These are phyloP conservation scores for Termitomyces titanicus DNA, from an alignment of 768 basidiomycete species.

Conservation along the genomic window DNA sequence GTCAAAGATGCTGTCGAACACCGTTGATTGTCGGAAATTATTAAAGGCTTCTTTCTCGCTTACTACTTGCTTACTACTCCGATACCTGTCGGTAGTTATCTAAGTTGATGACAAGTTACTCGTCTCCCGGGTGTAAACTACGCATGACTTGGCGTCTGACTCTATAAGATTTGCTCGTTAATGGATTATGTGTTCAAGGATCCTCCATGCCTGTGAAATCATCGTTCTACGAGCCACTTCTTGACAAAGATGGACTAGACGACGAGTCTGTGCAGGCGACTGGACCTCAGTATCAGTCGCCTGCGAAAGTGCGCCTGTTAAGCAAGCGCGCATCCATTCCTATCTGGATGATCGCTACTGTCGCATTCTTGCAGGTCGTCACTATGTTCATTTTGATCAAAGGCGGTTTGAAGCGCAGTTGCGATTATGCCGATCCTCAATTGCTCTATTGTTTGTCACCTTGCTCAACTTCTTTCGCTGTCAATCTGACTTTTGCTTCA, in stretches of 20 bases:
- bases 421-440: conserved; percentile 5
- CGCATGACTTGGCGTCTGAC: not conserved
- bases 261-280: not conserved
- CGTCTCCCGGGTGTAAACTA: not conserved
- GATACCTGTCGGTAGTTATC: not conserved
- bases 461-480: not conserved
- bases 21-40: not conserved
- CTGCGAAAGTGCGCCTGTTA: not conserved
- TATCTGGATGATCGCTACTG: conserved; percentile 1
- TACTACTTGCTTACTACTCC: too few relatives aligned
- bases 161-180: not conserved
- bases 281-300: not conserved
- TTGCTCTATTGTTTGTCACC: conserved; percentile 3
- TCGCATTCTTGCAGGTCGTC: conserved; percentile 5
- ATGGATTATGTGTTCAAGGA: not conserved
- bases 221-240: conserved; percentile 6
- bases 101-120: not conserved
- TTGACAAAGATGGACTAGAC: conserved; percentile 3
- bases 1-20: not conserved
- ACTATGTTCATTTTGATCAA: not conserved
- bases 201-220: conserved; percentile 1
- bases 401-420: not conserved
- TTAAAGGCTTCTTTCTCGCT: not conserved
- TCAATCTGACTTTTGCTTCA: not conserved
- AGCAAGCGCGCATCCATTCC: conserved; percentile 1